Evolutionary conservation across 2,329 filamentous ascomycete genomes (phyloP).

Genomic region (Saccharata proteae): DNA sequence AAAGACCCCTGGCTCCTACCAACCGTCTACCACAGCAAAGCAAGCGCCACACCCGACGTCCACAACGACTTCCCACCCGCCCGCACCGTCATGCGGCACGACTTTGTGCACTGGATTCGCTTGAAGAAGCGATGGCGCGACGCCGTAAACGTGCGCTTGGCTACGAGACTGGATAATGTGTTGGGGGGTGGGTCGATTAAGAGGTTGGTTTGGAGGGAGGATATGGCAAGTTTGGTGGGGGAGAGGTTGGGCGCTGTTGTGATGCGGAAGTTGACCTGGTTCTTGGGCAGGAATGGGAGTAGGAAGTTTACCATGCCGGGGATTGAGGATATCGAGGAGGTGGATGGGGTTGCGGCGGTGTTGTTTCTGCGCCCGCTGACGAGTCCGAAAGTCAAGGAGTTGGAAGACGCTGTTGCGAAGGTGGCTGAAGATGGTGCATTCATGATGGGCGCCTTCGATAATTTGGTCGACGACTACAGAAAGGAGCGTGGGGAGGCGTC

Average conservation of each 20-base stretch:
- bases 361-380: neutral
- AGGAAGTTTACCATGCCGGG: neutral
- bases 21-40: constrained; percentile 10
- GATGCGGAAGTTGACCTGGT: constrained; percentile 24
- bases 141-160: constrained; percentile 16
- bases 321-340: neutral
- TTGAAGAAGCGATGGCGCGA: constrained; percentile 12
- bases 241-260: constrained; percentile 24
- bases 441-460: neutral
- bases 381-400: too few species aligned
- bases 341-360: neutral
- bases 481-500: neutral
- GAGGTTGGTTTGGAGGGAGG: constrained; percentile 32
- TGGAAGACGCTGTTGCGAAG: neutral
- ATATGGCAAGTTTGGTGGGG: constrained; percentile 34
- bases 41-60: neutral
- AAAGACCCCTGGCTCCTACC: constrained; percentile 46
- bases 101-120: neutral
- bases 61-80: neutral
- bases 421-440: neutral
- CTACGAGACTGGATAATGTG: constrained; percentile 25
- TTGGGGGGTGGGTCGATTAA: constrained; percentile 11
- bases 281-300: constrained; percentile 10
- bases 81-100: constrained; percentile 1
- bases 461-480: neutral